phyloP scores from a whole-genome alignment of 2,329 filamentous ascomycete genomes.

The Neofusicoccum ribis region DNA sequence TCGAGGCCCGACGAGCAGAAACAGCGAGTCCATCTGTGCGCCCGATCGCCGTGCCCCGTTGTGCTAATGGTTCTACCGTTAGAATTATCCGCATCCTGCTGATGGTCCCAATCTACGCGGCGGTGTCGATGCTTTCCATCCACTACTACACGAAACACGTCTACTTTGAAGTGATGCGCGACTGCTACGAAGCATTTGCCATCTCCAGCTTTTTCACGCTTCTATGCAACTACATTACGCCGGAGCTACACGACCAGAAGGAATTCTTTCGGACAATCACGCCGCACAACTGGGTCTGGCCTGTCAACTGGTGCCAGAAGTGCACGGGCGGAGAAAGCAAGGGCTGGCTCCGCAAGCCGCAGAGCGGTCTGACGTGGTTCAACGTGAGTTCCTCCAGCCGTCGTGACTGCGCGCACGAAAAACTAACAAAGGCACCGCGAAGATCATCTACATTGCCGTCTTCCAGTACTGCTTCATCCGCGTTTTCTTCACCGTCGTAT shows the following conservation, averaged over 20 bases:
- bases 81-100: constrained; percentile 85
- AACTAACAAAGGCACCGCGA: constrained; percentile 24
- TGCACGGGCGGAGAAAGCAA: constrained; percentile 67
- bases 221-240: constrained; percentile 76
- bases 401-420: neutral
- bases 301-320: constrained; percentile 68
- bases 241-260: constrained; percentile 77
- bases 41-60: neutral
- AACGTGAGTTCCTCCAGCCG: constrained; percentile 54
- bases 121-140: constrained; percentile 72
- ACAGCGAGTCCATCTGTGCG: constrained; percentile 46
- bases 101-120: constrained; percentile 81
- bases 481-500: constrained; percentile 77
- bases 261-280: constrained; percentile 71
- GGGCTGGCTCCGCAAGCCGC: constrained; percentile 70
- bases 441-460: constrained; percentile 75
- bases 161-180: constrained; percentile 77
- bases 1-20: constrained; percentile 60
- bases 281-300: constrained; percentile 73
- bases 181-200: constrained; percentile 87
- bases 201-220: constrained; percentile 85
- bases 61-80: neutral
- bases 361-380: constrained; percentile 85
- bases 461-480: constrained; percentile 87
- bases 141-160: constrained; percentile 74